Base-by-base conservation (phyloP, 192 early-diverging fungal species). In the Backusella westeae region DNA sequence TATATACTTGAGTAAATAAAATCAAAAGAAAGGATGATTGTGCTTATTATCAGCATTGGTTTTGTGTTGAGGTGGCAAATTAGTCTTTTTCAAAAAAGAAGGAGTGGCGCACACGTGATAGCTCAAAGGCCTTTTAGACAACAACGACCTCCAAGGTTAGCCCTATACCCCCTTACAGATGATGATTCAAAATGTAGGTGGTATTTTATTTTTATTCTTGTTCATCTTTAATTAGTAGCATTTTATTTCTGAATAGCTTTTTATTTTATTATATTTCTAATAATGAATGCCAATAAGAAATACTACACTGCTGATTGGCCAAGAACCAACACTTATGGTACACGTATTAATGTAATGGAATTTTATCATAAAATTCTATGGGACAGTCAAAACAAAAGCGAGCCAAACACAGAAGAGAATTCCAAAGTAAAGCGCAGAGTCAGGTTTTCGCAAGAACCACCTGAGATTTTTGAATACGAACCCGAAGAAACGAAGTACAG, bases 151-250 rank as follows among this genome's bases (percentile, higher is more conserved):
- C 23, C 21, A 63, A 29, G 23, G 12, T 63, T 63, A 63, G 21
- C 12, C 56, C 26, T 63, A 63, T 29, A 63, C 56, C 56, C 52
- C 56, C 56, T 63, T 63, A 63, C 56, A 3, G 21, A 26, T 63
- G 56, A 63, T 63, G 26, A 29, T 26, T 63, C 56, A 63, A 63
- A 59, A 63, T 29, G 56, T 63, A 63, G 10, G 56, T 29, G 21
- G 23, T 26, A 63, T 23, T 63, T 63, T 63, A 63, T 63, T 63
- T 63, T 63, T 63, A 63, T 63, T 63, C 29, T 63, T 63, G 23
- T 63, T 63, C 56, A 63, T 63, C 56, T 63, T 63, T 63, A 63
- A 63, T 63, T 63, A 63, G 23, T 63, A 29, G 21, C 23, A 63
- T 63, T 63, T 63, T 63, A 63, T 63, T 29, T 63, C 26, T 63